Evolutionary conservation across 495 filamentous ascomycete species (phyloP).

Genomic region (Neurospora cerealis): DNA sequence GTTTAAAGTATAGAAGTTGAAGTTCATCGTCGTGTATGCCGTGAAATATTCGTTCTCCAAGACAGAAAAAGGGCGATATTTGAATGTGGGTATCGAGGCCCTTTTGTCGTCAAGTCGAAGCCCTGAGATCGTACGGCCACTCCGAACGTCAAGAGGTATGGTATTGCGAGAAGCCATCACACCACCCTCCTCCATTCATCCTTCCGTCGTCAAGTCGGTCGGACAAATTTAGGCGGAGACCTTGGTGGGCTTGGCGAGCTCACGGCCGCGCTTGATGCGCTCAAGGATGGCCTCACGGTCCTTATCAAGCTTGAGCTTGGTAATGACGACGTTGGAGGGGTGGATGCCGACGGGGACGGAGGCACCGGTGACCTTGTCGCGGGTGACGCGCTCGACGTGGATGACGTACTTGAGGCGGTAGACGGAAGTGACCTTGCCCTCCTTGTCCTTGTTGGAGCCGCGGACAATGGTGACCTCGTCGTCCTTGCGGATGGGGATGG

Average conservation of each 20-base stretch:
- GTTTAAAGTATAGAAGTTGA: neutral
- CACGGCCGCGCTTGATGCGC: slow-evolving; percentile 68
- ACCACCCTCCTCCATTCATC: neutral
- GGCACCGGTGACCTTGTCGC: slow-evolving; percentile 92
- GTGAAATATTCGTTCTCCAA: neutral
- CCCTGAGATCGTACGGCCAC: neutral
- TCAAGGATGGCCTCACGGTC: slow-evolving; percentile 92
- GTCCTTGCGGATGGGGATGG: slow-evolving; percentile 95
- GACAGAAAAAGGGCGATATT: neutral
- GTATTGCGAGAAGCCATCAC: neutral
- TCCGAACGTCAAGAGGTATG: neutral
- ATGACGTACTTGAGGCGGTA: slow-evolving; percentile 97
- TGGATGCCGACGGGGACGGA: slow-evolving; percentile 79
- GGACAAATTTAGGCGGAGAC: slow-evolving; percentile 14
- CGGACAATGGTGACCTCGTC: slow-evolving; percentile 88
- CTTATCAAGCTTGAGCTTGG: slow-evolving; percentile 96
- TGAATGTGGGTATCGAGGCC: neutral
- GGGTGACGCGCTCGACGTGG: slow-evolving; percentile 83
- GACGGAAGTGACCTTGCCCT: slow-evolving; percentile 88
- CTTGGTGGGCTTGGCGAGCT: slow-evolving; percentile 47
- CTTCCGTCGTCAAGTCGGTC: neutral
- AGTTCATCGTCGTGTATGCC: neutral
- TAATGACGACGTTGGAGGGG: slow-evolving; percentile 90
- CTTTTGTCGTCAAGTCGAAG: neutral
- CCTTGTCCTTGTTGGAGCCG: slow-evolving; percentile 85